Evolutionary conservation across 2,329 filamentous ascomycete species (phyloP), one percentile per base, ranked within the genome.

Genomic region (Curvularia verruculosa): DNA sequence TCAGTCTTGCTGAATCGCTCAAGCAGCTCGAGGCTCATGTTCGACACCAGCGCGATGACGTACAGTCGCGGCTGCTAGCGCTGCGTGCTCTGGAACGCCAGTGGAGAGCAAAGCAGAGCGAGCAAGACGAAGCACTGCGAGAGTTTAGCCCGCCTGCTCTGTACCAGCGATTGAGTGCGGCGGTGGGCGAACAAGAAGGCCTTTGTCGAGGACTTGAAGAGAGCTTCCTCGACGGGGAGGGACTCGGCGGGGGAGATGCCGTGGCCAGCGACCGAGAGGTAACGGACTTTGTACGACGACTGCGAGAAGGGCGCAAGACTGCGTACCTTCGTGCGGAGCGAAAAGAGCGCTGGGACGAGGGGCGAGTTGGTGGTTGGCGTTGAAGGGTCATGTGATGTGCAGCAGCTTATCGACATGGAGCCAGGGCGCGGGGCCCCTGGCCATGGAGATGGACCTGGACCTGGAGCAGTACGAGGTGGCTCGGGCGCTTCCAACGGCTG

Each of bases 291-390:
- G 86, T 96, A 19, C 84, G 88, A 69, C 81, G 89, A 68, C 90
- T 96, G 63, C 84, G 92, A 65, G 92, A 94, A 66, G 90, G 90
- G 9, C 90, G 88, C 72, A 89, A 90, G 66, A 80, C 89, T 55
- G 88, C 89, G 60, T 96, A 95, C 71, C 81, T 93, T 52, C 84
- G 95, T 56, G 87, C 89, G 71, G 95, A 98, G 80, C 85, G 91
- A 64, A 96, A 93, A 77, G 90, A 92, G 69, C 84, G 95, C 67
- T 98, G 95, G 95, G 95, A 98, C 74, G 94, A 98, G 78, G 92
- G 94, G 23, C 84, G 94, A 65, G 94, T 98, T 31, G 94, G 94
- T 10, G 95, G 95, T 0, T 98, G 95, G 95, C 85, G 94, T 70
- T 76, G 57, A 60, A 29, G 23, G n/a, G 26, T 37, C 6, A 23